Base-by-base conservation (phyloP, 345 rosid genomes). In the Lumnitzera racemosa region DNA sequence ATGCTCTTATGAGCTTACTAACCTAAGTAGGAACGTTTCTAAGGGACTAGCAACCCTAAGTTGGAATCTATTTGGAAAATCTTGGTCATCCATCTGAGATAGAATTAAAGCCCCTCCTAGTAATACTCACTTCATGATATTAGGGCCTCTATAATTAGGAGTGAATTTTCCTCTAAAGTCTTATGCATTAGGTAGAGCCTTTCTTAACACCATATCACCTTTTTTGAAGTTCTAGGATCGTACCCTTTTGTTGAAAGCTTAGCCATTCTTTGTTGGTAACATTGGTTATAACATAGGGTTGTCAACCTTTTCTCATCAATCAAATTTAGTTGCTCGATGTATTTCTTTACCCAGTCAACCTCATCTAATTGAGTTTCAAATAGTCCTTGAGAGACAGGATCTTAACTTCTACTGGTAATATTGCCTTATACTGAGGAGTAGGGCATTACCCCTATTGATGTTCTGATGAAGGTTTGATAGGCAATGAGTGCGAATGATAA, bases 361-460 rank as follows among this genome's bases (percentile, higher is more conserved):
- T 53, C 6, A 53, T 12, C 15, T 17, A 53, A 24, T 1, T 24
- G 4, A 53, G 6, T 1, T 53, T 53, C 7, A 0, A 24, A 53
- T 2, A 53, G n/a, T 13, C 20, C 23, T 11, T 53, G 13, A 53
- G 20, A 11, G 56, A n/a, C 3, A 1, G 56, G 4, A 53, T 27
- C 2, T 27, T 0, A 27, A 27, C 31, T 27, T 27, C 31, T 0
- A 27, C 31, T 27, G 5, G 31, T 53, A 29, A n/a, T 12, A 55
- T 46, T 23, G 15, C 46, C 3, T 55, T 55, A 55, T 0, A 55
- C 36, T 11, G 47, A 53, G 2, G 53, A 47, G 13, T 31, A 59
- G 2, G 52, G 53, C 11, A 53, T 60, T 12, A n/a, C 54, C 12
- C 63, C 63, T 5, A 2, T 60, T 8, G 63, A 60, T 17, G 63